Conservation (phyloP, 345 rosid species). For the Raphanus raphanistrum region DNA sequence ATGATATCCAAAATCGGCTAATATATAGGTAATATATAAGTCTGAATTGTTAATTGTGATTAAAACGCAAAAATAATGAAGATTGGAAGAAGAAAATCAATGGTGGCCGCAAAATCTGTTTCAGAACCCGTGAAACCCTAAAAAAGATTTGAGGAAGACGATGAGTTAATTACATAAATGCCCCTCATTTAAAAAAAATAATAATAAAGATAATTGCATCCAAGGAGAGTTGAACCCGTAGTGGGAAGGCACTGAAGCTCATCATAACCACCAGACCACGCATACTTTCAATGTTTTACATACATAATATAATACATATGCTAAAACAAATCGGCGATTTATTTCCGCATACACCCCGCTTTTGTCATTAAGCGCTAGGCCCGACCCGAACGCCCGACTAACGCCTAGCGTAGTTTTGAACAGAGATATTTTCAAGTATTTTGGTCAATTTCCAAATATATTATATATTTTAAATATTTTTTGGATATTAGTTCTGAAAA, state of each 20-base stretch:
- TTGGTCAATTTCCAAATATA: too few relatives aligned
- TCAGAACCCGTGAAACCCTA: background rate
- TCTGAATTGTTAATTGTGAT: too few relatives aligned
- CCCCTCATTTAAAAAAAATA: background rate
- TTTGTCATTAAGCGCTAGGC: background rate
- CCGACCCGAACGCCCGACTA: background rate
- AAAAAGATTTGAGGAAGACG: background rate
- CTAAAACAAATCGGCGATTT: background rate
- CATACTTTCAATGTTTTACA: background rate
- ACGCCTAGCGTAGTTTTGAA: background rate
- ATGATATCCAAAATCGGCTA: too few relatives aligned
- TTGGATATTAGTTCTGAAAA: too few relatives aligned
- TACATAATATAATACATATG: background rate
- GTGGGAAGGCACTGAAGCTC: background rate
- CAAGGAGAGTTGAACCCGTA: background rate
- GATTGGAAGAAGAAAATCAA: background rate
- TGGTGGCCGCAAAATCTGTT: background rate
- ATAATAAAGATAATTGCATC: background rate
- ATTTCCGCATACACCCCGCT: background rate
- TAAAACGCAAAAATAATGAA: background rate
- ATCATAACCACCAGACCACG: conserved; percentile 1
- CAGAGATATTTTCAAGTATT: background rate
- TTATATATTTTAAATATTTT: too few relatives aligned
- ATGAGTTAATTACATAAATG: background rate
- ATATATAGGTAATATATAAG: too few relatives aligned